Evolutionary conservation across 352 stramenopile genomes (phyloP), one percentile per base, ranked within the genome.

Genomic region (Phytophthora fragariae): DNA sequence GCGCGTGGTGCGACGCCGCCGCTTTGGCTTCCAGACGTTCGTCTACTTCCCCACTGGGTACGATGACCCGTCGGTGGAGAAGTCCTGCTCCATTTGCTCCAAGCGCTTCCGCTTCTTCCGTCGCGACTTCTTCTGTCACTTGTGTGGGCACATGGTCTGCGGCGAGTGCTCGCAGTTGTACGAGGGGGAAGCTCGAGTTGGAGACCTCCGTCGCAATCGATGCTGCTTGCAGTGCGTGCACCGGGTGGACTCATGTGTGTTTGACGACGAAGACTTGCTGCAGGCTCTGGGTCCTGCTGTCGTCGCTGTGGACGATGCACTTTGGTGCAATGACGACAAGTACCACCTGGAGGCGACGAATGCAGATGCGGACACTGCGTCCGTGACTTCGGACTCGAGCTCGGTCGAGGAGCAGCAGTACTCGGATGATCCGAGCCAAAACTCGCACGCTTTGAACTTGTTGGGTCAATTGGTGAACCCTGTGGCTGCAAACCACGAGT

Each of bases 21-120:
- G 82, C 47, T 85, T 90, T 50, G 82, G 82, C 11, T 88, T 90
- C 65, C 82, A 90, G 76, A 76, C 71, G 31, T 89, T 89, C 65
- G 66, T 88, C 54, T 88, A 84, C 71, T 85, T 88, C 39, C 80
- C 81, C 0, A 79, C 49, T 6, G 63, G 56, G 1, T 74, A 72
- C 37, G 65, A 82, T 19, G 69, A 81, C 54, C 74, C 67, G 15
- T 35, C 59, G 8, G 47, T 79, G 47, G 69, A 76, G 52, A 74
- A 76, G 31, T 39, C 47, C 17, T 91, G 83, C 62, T 62, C 60
- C 15, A 80, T 89, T 44, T 88, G 80, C 65, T 53, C 55, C 41
- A 85, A 82, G 62, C 47, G 52, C 47, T 87, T 87, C 57, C 61
- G 63, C 53, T 72, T 88, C 39, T 81, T 80, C 41, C 77, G 78